These are phyloP conservation scores for Raddia guianensis DNA, from an alignment of 176 grass and related monocot species.

Conservation along the genomic window DNA sequence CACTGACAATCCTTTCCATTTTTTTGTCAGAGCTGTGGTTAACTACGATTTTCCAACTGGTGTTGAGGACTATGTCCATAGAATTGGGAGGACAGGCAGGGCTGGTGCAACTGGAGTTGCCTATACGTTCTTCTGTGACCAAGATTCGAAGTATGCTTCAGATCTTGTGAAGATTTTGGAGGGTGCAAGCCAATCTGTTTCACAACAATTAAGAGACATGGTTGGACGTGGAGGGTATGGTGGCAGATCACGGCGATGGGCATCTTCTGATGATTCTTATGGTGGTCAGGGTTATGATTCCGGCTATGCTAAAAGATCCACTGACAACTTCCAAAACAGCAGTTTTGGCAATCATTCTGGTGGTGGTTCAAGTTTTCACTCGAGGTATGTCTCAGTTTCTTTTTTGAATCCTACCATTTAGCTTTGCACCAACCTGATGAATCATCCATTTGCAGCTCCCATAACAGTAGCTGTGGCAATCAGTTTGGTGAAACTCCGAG, in stretches of 20 bases:
- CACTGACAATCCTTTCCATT: constrained; percentile 25
- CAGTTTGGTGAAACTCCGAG: constrained; percentile 31
- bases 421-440: constrained; percentile 2
- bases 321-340: constrained; percentile 30
- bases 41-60: constrained; percentile 85
- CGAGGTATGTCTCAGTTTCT: constrained; percentile 41
- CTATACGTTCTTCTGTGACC: constrained; percentile 91
- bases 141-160: constrained; percentile 79
- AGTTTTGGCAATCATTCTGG: constrained; percentile 34
- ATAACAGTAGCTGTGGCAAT: constrained; percentile 36
- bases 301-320: constrained; percentile 33
- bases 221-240: constrained; percentile 73
- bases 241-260: constrained; percentile 62
- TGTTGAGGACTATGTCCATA: constrained; percentile 94
- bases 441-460: constrained; percentile 26
- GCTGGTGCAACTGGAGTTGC: constrained; percentile 81
- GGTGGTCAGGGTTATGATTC: constrained; percentile 47
- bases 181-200: constrained; percentile 71
- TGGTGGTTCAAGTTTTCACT: constrained; percentile 42
- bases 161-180: constrained; percentile 95
- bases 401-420: constrained; percentile 26
- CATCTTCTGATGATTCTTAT: constrained; percentile 61
- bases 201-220: constrained; percentile 68
- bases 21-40: constrained; percentile 56
- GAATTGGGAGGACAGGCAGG: constrained; percentile 96